Base-by-base conservation (phyloP, 1,284 basidiomycete genomes). In the Inonotus hispidus region DNA sequence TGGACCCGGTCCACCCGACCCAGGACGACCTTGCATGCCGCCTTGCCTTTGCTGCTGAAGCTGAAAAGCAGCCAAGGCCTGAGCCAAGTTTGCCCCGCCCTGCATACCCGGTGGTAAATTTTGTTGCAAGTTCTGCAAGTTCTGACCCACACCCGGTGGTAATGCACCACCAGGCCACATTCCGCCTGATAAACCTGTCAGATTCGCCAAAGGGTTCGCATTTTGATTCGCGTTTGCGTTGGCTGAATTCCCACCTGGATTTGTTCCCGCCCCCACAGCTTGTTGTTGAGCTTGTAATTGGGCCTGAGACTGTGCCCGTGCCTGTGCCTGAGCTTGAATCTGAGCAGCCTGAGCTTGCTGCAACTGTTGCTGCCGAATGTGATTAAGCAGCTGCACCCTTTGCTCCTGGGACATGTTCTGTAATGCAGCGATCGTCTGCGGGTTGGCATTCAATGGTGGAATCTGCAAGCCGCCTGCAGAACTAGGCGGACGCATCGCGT, bases 21-120 rank as follows among this genome's bases (percentile, higher is more conserved):
- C 53, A 52, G 57, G 45, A 49, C 14, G 54, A 43, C 43, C 64
- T 21, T n/a, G 47, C 65, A 27, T 46, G 10, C 43, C 49, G 47
- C 6, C 21, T 39, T 41, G 64, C 39, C 64, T 63, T 16, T 64
- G 65, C 29, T 67, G 64, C 21, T 58, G 59, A 35, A 60, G 62
- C 16, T 59, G 61, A 47, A 53, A 41, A 29, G 49, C 49, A 25
- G 58, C 58, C 35, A 59, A 16, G 1, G 58, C 49, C 29, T 59
- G 49, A 37, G 39, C 41, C 11, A 57, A n/a, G 27, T 53, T 53
- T 59, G 27, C 58, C 65, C 47, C 63, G 29, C 25, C 19, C 32
- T 13, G 38, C 19, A 41, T 45, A 25, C 49, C 56, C 38, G 58
- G 41, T 16, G 54, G 47, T 10, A 49, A 37, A 14, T 59, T 57